Evolutionary conservation across 495 filamentous ascomycete species (phyloP).

Genomic region (Penicillium egyptiacum): DNA sequence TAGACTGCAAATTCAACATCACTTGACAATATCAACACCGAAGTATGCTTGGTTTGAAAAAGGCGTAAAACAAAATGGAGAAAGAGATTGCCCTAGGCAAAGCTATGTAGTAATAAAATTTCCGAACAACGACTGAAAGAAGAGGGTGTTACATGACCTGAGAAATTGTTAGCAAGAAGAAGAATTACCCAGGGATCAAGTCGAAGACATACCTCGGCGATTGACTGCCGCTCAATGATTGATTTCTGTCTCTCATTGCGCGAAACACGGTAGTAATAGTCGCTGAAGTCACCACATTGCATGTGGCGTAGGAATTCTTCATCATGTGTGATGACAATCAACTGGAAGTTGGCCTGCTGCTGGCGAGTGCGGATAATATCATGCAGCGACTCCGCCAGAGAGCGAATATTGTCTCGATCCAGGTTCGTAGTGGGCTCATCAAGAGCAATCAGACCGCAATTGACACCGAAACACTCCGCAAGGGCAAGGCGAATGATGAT

Average conservation of each 20-base stretch:
- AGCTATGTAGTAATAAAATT: background rate
- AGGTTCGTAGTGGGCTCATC: constrained; percentile 99
- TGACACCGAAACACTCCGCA: constrained; percentile 94
- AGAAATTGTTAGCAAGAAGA: constrained; percentile 9
- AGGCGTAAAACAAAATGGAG: background rate
- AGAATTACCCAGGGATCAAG: background rate
- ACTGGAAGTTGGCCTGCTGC: constrained; percentile 90
- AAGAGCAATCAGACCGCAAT: constrained; percentile 94
- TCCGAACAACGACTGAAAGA: background rate
- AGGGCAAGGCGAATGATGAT: constrained; percentile 98
- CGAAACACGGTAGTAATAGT: constrained; percentile 83
- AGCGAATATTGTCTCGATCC: constrained; percentile 89
- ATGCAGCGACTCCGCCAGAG: constrained; percentile 79
- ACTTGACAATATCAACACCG: constrained; percentile 1
- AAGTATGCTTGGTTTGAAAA: constrained; percentile 1
- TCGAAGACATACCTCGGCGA: constrained; percentile 51
- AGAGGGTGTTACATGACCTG: constrained; percentile 24
- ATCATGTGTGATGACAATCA: constrained; percentile 98
- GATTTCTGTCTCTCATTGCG: constrained; percentile 86
- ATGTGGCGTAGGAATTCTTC: constrained; percentile 93
- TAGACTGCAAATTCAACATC: background rate
- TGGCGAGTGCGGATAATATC: constrained; percentile 83
- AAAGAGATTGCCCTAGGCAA: constrained; percentile 1
- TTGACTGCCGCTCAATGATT: constrained; percentile 72
- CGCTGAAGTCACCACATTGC: constrained; percentile 91